Conservation (phyloP, 1,284 basidiomycete species). For the Cryptococcus sp. region DNA sequence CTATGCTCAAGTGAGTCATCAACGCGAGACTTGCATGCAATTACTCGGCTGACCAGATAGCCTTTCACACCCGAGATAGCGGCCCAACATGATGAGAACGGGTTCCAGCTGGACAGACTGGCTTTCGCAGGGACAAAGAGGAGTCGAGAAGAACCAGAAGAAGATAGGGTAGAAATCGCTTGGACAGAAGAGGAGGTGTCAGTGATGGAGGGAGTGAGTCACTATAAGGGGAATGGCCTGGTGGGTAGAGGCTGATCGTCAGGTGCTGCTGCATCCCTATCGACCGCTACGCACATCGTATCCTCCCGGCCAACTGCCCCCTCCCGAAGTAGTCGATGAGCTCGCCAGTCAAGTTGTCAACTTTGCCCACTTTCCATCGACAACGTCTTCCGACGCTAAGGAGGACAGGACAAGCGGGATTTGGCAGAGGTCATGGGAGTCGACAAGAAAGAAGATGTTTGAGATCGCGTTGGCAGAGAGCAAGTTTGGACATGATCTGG, state of each 20-base stretch:
- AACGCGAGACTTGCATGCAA: background rate
- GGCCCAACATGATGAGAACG: constrained; percentile 3
- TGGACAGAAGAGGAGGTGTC: constrained; percentile 38
- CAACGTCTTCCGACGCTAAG: background rate
- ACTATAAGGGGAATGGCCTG: background rate
- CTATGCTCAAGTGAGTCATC: constrained; percentile 17
- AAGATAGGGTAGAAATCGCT: constrained; percentile 5
- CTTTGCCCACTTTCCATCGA: background rate
- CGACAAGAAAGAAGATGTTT: constrained; percentile 37
- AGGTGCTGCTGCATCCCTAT: constrained; percentile 29
- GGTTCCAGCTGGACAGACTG: background rate
- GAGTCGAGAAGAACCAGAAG: constrained; percentile 5
- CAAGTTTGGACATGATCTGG: constrained; percentile 24
- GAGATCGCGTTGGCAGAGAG: constrained; percentile 35
- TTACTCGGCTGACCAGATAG: background rate
- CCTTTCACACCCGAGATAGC: background rate
- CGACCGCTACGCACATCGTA: constrained; percentile 32
- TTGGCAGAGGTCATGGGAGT: constrained; percentile 38
- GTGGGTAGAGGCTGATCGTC: too few species aligned
- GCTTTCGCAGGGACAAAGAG: constrained; percentile 15
- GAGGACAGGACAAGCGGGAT: too few species aligned
- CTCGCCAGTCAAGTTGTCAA: constrained; percentile 37
- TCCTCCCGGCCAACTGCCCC: constrained; percentile 42
- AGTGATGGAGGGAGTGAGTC: constrained; percentile 31
- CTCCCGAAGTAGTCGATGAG: constrained; percentile 37